phyloP scores from a whole-genome alignment of 1,139 yeast species.

The Debaryomyces nepalensis region DNA sequence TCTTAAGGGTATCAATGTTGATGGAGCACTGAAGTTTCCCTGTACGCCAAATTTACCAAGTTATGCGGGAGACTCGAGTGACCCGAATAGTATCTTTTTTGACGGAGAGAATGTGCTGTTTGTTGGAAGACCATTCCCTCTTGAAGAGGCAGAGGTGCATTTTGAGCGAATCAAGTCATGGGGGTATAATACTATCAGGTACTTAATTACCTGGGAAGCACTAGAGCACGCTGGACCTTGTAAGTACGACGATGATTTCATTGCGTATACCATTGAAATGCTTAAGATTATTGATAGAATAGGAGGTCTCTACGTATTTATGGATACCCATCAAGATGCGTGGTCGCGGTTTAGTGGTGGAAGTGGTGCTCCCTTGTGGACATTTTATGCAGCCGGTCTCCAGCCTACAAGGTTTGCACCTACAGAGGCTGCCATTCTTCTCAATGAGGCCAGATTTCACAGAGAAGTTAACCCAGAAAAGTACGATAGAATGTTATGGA shows the following conservation, averaged over 20 bases:
- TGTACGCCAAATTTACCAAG: constrained; percentile 58
- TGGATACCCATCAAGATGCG: constrained; percentile 93
- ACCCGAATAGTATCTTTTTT: constrained; percentile 54
- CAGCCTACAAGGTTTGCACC: constrained; percentile 69
- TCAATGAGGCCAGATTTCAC: constrained; percentile 51
- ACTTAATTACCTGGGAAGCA: constrained; percentile 90
- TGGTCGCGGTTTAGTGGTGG: constrained; percentile 96
- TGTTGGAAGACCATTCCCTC: constrained; percentile 79
- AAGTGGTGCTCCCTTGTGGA: constrained; percentile 96
- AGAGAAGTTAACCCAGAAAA: constrained; percentile 38
- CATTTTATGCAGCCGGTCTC: constrained; percentile 90
- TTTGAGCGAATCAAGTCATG: constrained; percentile 70
- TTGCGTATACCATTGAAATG: constrained; percentile 69
- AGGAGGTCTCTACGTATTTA: constrained; percentile 79
- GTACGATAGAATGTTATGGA: constrained; percentile 91
- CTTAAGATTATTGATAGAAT: constrained; percentile 59
- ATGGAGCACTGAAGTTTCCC: constrained; percentile 78
- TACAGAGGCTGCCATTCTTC: constrained; percentile 80
- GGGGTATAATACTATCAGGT: constrained; percentile 82
- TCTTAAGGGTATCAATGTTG: constrained; percentile 83
- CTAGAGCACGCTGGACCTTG: constrained; percentile 90
- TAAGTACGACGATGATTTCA: constrained; percentile 74
- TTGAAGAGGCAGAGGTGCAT: constrained; percentile 73
- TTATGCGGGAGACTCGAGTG: constrained; percentile 50
- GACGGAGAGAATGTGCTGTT: constrained; percentile 77